Base-by-base conservation (phyloP, 495 filamentous ascomycete genomes). In the Podospora bellae-mahoneyi region DNA sequence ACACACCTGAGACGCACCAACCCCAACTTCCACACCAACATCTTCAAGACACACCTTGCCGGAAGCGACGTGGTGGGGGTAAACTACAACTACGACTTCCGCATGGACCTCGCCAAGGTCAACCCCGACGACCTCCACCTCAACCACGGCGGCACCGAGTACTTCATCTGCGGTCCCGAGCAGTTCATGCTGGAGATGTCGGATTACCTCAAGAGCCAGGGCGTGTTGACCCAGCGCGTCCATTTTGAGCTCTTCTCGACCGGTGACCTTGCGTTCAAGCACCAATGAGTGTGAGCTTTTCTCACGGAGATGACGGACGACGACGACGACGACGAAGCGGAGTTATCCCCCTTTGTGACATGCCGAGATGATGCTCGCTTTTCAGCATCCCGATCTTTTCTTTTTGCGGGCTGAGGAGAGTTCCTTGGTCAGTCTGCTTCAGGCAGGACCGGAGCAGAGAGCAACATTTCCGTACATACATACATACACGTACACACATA, bases 161-260 rank as follows among this genome's bases (percentile, higher is more conserved):
- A 91, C 75, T 92, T 85, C 74, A 77, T 90, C 68, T 93, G 91
- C 68, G 91, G 91, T 1, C 90, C 90, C 0, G 82, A 81, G 61
- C 69, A 76, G 34, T 92, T 92, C 79, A 93, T 92, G 90, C 73
- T 79, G 3, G 83, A 84, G 44, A 80, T 84, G 60, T 76, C 84
- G 64, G 72, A 75, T 18, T 81, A 80, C 65, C 81, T 92, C 60
- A 73, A 79, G 66, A 73, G 69, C 0, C 76, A 75, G 58, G 88
- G 89, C 0, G 88, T 92, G 3, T 69, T 62, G 9, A 71, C 73
- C 13, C 83, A 84, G 9, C 81, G 84, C 63, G 81, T 91, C 44
- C 83, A 89, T 73, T 84, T 90, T 74, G 90, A 92, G 77, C 72
- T 89, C 19, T 92, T 91, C 69, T 88, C 88, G 1, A 90, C 89